Base-by-base conservation (phyloP, 192 early-diverging fungal species). In the Entomortierella beljakovae region DNA sequence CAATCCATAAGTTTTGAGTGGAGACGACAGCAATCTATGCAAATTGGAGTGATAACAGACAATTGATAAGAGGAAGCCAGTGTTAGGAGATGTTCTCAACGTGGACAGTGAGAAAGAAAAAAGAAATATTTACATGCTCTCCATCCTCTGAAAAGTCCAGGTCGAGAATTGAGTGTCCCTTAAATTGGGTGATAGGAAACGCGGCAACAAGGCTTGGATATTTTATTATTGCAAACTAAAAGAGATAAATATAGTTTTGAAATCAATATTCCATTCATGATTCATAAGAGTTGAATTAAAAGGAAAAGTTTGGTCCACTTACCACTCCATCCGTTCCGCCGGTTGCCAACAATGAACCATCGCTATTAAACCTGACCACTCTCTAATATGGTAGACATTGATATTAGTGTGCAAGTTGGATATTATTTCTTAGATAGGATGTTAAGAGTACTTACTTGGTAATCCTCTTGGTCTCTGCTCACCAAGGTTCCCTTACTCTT, bases 251-350 rank as follows among this genome's bases (percentile, higher is more conserved):
- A 26, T 15, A 28, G 53, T 6, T 40, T 40, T 6, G 13, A 13
- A 13, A 40, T 40, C 37, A 40, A 13, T 40, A 40, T 40, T 40
- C 13, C 37, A 40, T 13, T 13, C 6, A 40, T 40, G 6, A 40
- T 13, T 40, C 13, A 9, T 40, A 13, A 9, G 13, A 6, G 6
- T 40, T 40, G 37, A 9, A 9, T 13, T 40, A 13, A 9, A 40
- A 22, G 7, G 23, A 50, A 50, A 50, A 50, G 49, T 26, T 53
- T 53, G 15, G 28, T 18, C 23, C 13, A 13, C 61, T 65, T 80
- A 91, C 90, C 61, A 86, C 84, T 37, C 92, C 92, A 58, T 93
- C 91, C 6, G 93, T 90, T 52, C 88, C 87, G 16, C 90, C 93
- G 3, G 88, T 88, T 22, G 89, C 83, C 23, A 95, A 59, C 40